Percentiles rank a stretch among this genome's conserved stretches.
phyloP scores from a whole-genome alignment of 179 eudicot genomes.

The Beta corolliflora region DNA sequence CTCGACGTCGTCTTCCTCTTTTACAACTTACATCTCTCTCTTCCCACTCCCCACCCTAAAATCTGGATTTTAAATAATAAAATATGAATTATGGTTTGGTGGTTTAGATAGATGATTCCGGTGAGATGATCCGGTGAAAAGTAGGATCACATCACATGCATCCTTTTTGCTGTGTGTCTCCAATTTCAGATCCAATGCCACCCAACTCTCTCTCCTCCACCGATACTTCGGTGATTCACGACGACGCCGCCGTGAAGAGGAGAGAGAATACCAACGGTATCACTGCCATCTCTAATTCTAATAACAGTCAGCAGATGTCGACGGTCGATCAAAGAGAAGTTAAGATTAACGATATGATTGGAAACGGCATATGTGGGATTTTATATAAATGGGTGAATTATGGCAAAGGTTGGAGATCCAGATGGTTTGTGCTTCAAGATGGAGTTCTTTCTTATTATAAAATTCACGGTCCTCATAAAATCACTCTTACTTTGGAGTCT shows the following conservation, averaged over 20 bases:
- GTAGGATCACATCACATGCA: slow-evolving; percentile 44
- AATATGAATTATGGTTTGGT: not conserved
- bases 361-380: slow-evolving; percentile 70
- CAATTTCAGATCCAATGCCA: slow-evolving; percentile 40
- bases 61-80: not conserved
- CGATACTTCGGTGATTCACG: not conserved
- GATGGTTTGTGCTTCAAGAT: slow-evolving; percentile 87
- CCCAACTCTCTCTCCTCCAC: slow-evolving; percentile 23
- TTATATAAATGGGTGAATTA: slow-evolving; percentile 90
- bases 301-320: slow-evolving; percentile 10
- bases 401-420: slow-evolving; percentile 86
- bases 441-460: slow-evolving; percentile 87
- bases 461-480: slow-evolving; percentile 82
- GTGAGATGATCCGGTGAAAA: slow-evolving; percentile 17
- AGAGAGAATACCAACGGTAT: not conserved
- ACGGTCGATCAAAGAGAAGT: slow-evolving; percentile 50
- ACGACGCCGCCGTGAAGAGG: not conserved
- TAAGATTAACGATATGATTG: slow-evolving; percentile 64
- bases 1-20: too few relatives aligned
- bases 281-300: not conserved
- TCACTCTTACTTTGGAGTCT: slow-evolving; percentile 46
- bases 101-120: not conserved
- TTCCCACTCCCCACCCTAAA: not conserved
- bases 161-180: slow-evolving; percentile 57
- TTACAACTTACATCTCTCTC: not conserved